phyloP scores from a whole-genome alignment of 2,329 filamentous ascomycete species.

The Pseudocercospora ulei region DNA sequence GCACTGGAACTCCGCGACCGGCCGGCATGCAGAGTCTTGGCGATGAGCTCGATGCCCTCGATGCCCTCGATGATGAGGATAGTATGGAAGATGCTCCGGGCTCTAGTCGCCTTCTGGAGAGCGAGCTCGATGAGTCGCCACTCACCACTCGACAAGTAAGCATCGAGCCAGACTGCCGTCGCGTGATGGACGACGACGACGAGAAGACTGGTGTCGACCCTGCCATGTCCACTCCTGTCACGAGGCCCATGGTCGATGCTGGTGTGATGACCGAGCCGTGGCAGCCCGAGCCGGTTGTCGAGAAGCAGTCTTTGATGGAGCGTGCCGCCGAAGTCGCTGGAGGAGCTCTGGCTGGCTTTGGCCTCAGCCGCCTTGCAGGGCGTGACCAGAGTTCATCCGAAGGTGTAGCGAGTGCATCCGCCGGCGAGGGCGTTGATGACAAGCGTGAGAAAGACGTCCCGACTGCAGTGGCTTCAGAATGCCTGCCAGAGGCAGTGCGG shows the following conservation, averaged over 20 bases:
- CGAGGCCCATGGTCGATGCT: slow-evolving; percentile 48
- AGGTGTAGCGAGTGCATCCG: not conserved
- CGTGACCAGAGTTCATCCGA: slow-evolving; percentile 11
- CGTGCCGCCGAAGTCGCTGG: slow-evolving; percentile 29
- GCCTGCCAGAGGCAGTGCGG: not conserved
- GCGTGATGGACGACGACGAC: slow-evolving; percentile 14
- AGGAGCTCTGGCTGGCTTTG: slow-evolving; percentile 33
- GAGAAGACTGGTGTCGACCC: slow-evolving; percentile 10
- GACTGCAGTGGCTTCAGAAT: not conserved
- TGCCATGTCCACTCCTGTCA: slow-evolving; percentile 7
- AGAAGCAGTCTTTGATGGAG: slow-evolving; percentile 19
- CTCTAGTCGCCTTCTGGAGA: slow-evolving; percentile 17
- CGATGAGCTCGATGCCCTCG: slow-evolving; percentile 73
- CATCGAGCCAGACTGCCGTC: slow-evolving; percentile 25
- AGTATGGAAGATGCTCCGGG: slow-evolving; percentile 45
- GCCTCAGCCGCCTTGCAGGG: slow-evolving; percentile 28
- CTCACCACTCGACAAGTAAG: slow-evolving; percentile 35
- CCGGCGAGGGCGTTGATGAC: slow-evolving; percentile 1
- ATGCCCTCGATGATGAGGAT: slow-evolving; percentile 48
- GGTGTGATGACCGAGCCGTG: slow-evolving; percentile 55
- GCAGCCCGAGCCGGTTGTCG: slow-evolving; percentile 34
- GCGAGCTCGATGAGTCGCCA: slow-evolving; percentile 17
- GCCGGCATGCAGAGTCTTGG: slow-evolving; percentile 67
- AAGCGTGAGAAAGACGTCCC: not conserved
- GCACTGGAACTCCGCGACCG: slow-evolving; percentile 36